Evolutionary conservation across 768 basidiomycete genomes (phyloP), one percentile per base, ranked within the genome.

Genomic region (Auricularia heimuer): DNA sequence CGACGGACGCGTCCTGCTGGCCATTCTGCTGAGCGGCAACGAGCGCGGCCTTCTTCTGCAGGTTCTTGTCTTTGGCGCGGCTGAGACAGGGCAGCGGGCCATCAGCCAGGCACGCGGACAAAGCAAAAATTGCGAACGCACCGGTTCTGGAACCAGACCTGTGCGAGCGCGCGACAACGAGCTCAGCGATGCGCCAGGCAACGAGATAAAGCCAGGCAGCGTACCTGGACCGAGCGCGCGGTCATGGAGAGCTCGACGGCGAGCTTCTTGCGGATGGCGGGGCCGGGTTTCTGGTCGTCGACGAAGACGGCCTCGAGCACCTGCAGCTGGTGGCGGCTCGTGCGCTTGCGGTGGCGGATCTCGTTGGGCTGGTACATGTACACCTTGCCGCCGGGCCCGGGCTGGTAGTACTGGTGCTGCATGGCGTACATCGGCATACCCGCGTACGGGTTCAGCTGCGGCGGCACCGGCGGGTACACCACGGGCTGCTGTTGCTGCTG

Each of bases 131-230:
- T 7, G 8, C 12, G 39, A 73, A 65, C 72, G 64, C 70, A 89
- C 87, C 90, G 81, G 73, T 94, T 94, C 76, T 94, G 91, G 75
- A 93, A 93, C 91, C 90, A 92, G 33, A 92, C 95, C 85, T 96
- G 78, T 2, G 73, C 21, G 62, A 3, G 66, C 39, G 33, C 45
- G 35, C 35, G 66, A 34, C 34, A 54, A 29, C 29, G 29, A 29
- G 29, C 29, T 29, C 29, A 29, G 29, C 29, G 29, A 29, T 29
- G 29, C 29, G 29, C 29, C 29, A 29, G 29, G 71, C 68, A 69
- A 18, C 66, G 67, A 63, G 70, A 62, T 64, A 62, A 62, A 65
- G 47, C 35, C 18, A 37, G 24, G 63, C 66, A 62, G 51, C 84
- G 80, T 65, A 96, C 95, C 83, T 98, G 95, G 2, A 98, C 91